Base-by-base conservation (phyloP, 805 yeast species). In the Monosporozyma yasuniensis region DNA sequence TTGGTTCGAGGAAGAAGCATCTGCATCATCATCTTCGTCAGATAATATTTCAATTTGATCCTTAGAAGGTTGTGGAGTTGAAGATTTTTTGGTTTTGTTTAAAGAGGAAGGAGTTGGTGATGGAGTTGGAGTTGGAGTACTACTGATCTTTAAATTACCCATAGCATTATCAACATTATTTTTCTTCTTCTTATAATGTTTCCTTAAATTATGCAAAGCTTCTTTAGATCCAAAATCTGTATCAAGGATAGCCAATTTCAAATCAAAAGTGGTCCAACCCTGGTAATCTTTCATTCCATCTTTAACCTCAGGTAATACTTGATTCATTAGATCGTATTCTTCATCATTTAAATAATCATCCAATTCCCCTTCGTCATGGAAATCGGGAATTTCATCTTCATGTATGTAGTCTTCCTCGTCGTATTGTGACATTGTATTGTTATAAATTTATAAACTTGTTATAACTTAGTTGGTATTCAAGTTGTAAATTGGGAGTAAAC, bases 221-320 rank as follows among this genome's bases (percentile, higher is more conserved):
- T 72, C 72, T 5, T 71, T 73, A 3, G 74, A 50, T 34, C 74
- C 75, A 56, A 73, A 80, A 57, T 77, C 75, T 52, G 75, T 74
- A 56, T 68, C 74, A 66, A 77, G 79, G 6, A 81, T 68, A 0
- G 77, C 72, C 57, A 77, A 75, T 59, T 80, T 80, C 48, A 80
- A 62, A 42, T 72, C 72, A 12, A 67, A 50, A 37, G 78, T 73
- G 19, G 57, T 60, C 56, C 69, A 67, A 34, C 75, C 72, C 49
- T 72, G 69, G 55, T 75, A 78, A 18, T 68, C 64, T 28, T 57
- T 65, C 48, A 76, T 57, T 47, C 59, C 59, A 37, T 65, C 53
- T 56, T 73, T 74, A 21, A 76, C 63, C 21, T 57, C 45, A 2
- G 83, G 83, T 38, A 80, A 68, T n/a, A 67, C 48, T 2, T 68